These are phyloP conservation scores for Pythium phragmitis DNA, from an alignment of 352 stramenopile genomes.

Conservation along the genomic window DNA sequence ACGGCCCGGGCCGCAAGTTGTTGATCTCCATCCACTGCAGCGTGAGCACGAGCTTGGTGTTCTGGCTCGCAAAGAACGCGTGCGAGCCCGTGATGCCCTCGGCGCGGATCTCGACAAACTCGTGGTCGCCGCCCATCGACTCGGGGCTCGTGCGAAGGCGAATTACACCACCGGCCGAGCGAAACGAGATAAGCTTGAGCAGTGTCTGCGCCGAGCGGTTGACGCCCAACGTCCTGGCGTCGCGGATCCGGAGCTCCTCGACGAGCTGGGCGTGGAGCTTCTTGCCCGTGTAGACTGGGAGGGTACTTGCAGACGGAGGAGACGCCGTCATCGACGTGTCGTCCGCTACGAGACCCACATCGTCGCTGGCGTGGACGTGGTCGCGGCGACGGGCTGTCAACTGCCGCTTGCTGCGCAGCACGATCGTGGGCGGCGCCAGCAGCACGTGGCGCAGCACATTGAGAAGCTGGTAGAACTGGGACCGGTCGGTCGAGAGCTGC, in stretches of 20 bases:
- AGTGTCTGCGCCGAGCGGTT: constrained; percentile 33
- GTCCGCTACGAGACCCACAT: constrained; percentile 20
- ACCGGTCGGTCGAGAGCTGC: constrained; percentile 66
- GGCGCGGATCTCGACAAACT: constrained; percentile 74
- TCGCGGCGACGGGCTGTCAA: constrained; percentile 18
- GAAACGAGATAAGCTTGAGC: constrained; percentile 74
- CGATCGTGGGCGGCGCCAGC: constrained; percentile 55
- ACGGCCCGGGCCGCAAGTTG: constrained; percentile 70
- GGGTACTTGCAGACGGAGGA: constrained; percentile 22
- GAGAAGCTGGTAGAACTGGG: constrained; percentile 84
- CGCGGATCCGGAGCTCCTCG: constrained; percentile 65
- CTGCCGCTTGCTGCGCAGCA: constrained; percentile 30
- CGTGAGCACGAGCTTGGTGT: constrained; percentile 73
- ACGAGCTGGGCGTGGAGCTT: constrained; percentile 59
- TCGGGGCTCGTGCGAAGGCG: constrained; percentile 63
- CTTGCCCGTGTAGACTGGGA: constrained; percentile 35
- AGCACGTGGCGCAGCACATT: constrained; percentile 75
- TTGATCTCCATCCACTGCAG: constrained; percentile 83
- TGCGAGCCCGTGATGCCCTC: constrained; percentile 63
- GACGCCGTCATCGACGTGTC: constrained; percentile 35
- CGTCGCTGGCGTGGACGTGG: constrained; percentile 5
- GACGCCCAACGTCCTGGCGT: constrained; percentile 48
- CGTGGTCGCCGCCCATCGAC: constrained; percentile 49
- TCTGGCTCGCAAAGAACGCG: constrained; percentile 67
- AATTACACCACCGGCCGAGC: constrained; percentile 52